Base-by-base conservation (phyloP, 306 rosid species). In the Malus fusca region DNA sequence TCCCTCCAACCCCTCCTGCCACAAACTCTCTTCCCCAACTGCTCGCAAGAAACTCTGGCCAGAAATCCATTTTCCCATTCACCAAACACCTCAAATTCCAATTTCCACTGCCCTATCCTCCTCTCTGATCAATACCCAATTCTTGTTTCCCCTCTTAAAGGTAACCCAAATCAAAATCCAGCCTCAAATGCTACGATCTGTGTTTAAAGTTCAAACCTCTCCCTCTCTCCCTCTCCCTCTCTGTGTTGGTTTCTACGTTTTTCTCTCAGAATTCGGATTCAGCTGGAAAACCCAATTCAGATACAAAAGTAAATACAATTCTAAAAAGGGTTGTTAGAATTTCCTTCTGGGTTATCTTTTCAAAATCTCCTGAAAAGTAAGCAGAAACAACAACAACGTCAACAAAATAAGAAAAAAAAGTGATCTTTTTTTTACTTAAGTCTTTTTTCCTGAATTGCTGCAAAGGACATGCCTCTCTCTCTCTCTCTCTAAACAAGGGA, bases 1-100 rank as follows among this genome's bases (percentile, higher is more conserved):
- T 77, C 61, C 99, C 99, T 59, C 98, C 97, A 73, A 85, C 80
- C 0, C 98, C 97, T 22, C 97, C 97, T 0, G 97, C 98, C 23
- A 94, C 93, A 85, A 94, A 94, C 51, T 94, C 98, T 83, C 72
- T 90, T 0, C 97, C 96, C 85, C 95, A 89, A 81, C 85, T 88
- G 73, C 46, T 84, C 43, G 96, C 98, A 55, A 92, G 86, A 85
- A 89, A 89, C 37, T 87, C 93, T 73, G 90, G 95, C 98, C 88
- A 90, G 68, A 90, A 90, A 86, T 90, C 96, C 96, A 88, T 75
- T 75, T 40, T 62, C 69, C 69, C 75, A 69, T 44, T 43, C 77
- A 73, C 59, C 68, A 73, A 60, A 59, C 25, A 23, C 26, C 58
- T 7, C 68, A 1, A 23, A 40, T 17, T 55, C 21, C 62, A 25